Base-by-base conservation (phyloP, 192 early-diverging fungal genomes). In the Cetraspora pellucida region DNA sequence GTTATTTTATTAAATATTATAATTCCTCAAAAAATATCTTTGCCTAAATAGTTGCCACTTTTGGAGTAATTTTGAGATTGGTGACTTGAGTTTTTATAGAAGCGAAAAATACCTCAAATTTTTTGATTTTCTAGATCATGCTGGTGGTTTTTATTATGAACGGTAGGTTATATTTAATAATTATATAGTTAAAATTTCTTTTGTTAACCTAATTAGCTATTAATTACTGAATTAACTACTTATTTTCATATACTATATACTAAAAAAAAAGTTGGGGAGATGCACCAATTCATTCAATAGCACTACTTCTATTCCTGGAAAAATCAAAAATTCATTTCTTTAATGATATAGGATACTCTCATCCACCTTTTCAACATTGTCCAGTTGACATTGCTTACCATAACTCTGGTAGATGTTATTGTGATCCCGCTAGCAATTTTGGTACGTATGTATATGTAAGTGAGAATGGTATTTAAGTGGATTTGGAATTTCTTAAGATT, bases 1-100 rank as follows among this genome's bases (percentile, higher is more conserved):
- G 7, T 37, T 37, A 37, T 6, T 37, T 37, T 37, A 1, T 37
- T 37, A 37, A 37, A 37, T 37, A 37, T 37, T 37, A 6, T 7
- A 37, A 37, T 7, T 37, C 37, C 7, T 37, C 37, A 37, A 37
- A 37, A 37, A 37, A 37, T 37, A 6, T 37, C 37, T 37, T 37
- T 37, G 3, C 3, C 7, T 37, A 37, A 37, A 37, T 37, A 37
- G 37, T 37, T 93, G 89, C 76, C 90, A 93, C 71, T 93, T 91
- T 67, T 94, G 95, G 94, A 90, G 89, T 37, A 96, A 96, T 74
- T 96, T 96, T 85, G 95, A 96, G 80, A 96, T 96, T 67, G 93
- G 86, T 30, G 83, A 90, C 60, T 77, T 94, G 63, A 85, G 90
- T 19, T 89, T 95, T 63, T 92, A 89, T 71, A 80, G 91, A 61